phyloP scores from a whole-genome alignment of 108 stramenopile genomes.

The Craspedostauros australis region DNA sequence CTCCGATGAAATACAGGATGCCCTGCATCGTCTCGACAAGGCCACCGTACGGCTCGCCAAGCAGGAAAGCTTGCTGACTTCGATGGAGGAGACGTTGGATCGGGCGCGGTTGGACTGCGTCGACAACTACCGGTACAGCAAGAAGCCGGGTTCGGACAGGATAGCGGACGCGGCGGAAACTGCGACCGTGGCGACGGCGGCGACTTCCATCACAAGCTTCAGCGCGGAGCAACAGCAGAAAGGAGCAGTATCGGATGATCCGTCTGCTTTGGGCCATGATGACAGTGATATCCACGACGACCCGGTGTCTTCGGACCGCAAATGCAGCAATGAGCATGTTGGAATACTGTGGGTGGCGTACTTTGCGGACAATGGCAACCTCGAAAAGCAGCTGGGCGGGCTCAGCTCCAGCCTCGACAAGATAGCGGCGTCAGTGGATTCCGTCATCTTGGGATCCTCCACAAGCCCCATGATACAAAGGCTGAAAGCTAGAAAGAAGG shows the following conservation, averaged over 20 bases:
- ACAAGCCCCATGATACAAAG: background rate
- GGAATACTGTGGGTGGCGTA: no score
- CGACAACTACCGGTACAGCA: constrained; percentile 8
- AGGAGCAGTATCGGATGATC: no score
- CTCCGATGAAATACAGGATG: constrained; percentile 37
- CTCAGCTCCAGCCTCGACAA: constrained; percentile 33
- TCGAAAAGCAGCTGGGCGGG: constrained; percentile 27
- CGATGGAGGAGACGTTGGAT: constrained; percentile 24
- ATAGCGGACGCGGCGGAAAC: background rate
- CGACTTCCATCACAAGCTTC: background rate
- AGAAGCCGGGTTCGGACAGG: background rate
- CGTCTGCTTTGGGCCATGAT: no score
- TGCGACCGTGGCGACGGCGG: background rate
- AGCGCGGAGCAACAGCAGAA: background rate
- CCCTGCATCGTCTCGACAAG: constrained; percentile 28
- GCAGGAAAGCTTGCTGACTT: constrained; percentile 9
- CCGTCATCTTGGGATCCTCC: constrained; percentile 14
- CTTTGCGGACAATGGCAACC: constrained; percentile 6
- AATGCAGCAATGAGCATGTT: no score
- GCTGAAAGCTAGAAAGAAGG: constrained; percentile 18
- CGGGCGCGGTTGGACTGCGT: constrained; percentile 21
- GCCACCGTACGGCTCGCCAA: background rate
- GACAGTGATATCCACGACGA: constrained; percentile 10
- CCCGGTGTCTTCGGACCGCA: no score
- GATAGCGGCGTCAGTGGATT: constrained; percentile 36